Base-by-base conservation (phyloP, 2,329 filamentous ascomycete genomes). In the Apiospora marii region DNA sequence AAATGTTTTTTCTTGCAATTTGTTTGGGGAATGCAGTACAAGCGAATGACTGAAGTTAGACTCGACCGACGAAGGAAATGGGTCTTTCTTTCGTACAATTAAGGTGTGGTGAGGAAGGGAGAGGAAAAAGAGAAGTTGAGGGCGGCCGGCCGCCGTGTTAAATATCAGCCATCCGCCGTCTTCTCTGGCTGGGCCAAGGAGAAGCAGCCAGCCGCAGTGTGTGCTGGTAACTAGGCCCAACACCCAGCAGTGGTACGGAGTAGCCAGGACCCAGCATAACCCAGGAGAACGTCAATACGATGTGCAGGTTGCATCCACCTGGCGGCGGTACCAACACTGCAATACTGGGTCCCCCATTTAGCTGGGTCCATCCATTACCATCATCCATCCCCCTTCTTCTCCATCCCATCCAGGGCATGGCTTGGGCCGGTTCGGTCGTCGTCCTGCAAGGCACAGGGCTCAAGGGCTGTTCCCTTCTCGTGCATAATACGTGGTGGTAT, bases 21-120 rank as follows among this genome's bases (percentile, higher is more conserved):
- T 37, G 37, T 41, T 22, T 64, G 24, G 34, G 8, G 19, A 69
- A 73, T 74, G 72, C 72, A 72, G 53, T 74, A 75, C 71, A 77
- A 78, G 77, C 77, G 79, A 80, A 78, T 79, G 79, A 80, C 79
- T 80, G 74, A 75, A 78, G 77, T 79, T 79, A 70, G 75, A 76
- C 72, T 37, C 73, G 74, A 73, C 74, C 68, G 68, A 70, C 53
- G 71, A 22, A 16, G 24, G 24, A 43, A 67, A 46, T 37, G 70
- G 53, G 41, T 64, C 58, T 70, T 67, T 68, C 69, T 64, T 67
- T 61, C 71, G 61, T 69, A 68, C 53, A 70, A 72, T 64, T 64
- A 64, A 64, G 58, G 71, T 73, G 72, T 69, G 69, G 68, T 73
- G 74, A 73, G 72, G 71, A 72, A 69, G 70, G 70, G 70, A 53